Conservation (phyloP, 2,329 filamentous ascomycete species). For the Emydomyces testavorans region DNA sequence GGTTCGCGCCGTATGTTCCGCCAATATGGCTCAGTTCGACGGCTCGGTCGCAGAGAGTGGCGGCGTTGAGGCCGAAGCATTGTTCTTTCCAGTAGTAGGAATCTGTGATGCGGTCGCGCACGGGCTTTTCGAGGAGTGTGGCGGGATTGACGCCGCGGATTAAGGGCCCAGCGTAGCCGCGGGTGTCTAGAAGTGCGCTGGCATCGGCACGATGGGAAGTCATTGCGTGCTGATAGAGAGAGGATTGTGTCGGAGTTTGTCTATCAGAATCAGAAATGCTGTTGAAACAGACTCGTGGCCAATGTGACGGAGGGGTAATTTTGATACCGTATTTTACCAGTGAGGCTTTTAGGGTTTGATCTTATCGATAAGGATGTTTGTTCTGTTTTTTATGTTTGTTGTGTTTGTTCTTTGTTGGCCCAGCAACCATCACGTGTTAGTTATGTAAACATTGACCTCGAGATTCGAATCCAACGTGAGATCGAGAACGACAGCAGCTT, state of each 20-base stretch:
- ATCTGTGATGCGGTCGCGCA: slow-evolving; percentile 89
- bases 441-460: slow-evolving; percentile 19
- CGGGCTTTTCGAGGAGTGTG: slow-evolving; percentile 90
- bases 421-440: slow-evolving; percentile 27
- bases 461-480: not conserved
- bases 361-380: slow-evolving; percentile 32
- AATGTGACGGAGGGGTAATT: not conserved
- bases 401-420: too few species aligned
- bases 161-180: slow-evolving; percentile 63
- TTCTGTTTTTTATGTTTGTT: too few species aligned
- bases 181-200: slow-evolving; percentile 68
- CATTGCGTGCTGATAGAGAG: slow-evolving; percentile 23
- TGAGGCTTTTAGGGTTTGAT: too few species aligned
- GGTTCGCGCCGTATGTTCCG: slow-evolving; percentile 71
- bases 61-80: slow-evolving; percentile 84
- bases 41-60: slow-evolving; percentile 73
- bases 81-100: slow-evolving; percentile 98
- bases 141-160: slow-evolving; percentile 87
- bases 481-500: too few species aligned
- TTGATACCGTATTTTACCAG: slow-evolving; percentile 1
- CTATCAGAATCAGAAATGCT: too few species aligned
- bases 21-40: slow-evolving; percentile 75
- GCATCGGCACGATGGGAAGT: slow-evolving; percentile 64
- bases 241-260: not conserved
- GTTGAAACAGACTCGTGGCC: too few species aligned